A percentile compares a stretch with the other conserved stretches of the same genome.
Evolutionary conservation across 371 early-diverging fungal genomes (phyloP).

Genomic region (Fennellomyces sp.): DNA sequence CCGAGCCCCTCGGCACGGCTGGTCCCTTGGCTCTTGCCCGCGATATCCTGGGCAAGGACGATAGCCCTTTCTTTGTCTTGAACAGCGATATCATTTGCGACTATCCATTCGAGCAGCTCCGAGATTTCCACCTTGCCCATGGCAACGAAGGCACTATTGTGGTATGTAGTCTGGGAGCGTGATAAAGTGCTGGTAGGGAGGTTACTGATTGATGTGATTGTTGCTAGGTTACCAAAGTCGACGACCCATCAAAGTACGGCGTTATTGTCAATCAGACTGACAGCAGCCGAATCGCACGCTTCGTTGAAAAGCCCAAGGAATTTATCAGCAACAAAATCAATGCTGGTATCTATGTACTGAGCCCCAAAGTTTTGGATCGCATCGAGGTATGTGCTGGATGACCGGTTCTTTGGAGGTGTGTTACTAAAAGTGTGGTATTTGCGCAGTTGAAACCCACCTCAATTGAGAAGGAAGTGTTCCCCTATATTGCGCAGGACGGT

Average conservation of each 20-base stretch:
- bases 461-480: constrained; percentile 99
- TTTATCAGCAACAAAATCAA: constrained; percentile 98
- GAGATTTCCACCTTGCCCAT: constrained; percentile 87
- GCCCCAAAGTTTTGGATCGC: constrained; percentile 88
- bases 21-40: constrained; percentile 98
- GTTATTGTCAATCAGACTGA: constrained; percentile 85
- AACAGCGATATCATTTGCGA: constrained; percentile 99
- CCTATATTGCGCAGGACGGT: constrained; percentile 85
- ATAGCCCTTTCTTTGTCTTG: constrained; percentile 98
- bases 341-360: constrained; percentile 99
- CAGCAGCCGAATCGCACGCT: constrained; percentile 83
- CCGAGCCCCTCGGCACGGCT: constrained; percentile 96
- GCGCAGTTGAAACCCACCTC: constrained; percentile 93
- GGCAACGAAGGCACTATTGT: constrained; percentile 95
- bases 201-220: background rate
- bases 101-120: constrained; percentile 93
- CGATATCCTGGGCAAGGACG: constrained; percentile 90
- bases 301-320: constrained; percentile 98
- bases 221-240: constrained; percentile 94
- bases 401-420: too few relatives aligned
- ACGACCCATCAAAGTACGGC: constrained; percentile 99
- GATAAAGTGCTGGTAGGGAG: background rate
- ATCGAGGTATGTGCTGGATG: constrained; percentile 75
- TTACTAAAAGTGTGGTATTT: too few relatives aligned
- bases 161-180: constrained; percentile 42